Percentiles rank a stretch among this genome's conserved stretches.
These are phyloP conservation scores for Syncephalastrum sp. DNA, from an alignment of 371 early-diverging fungal species.

Conservation along the genomic window DNA sequence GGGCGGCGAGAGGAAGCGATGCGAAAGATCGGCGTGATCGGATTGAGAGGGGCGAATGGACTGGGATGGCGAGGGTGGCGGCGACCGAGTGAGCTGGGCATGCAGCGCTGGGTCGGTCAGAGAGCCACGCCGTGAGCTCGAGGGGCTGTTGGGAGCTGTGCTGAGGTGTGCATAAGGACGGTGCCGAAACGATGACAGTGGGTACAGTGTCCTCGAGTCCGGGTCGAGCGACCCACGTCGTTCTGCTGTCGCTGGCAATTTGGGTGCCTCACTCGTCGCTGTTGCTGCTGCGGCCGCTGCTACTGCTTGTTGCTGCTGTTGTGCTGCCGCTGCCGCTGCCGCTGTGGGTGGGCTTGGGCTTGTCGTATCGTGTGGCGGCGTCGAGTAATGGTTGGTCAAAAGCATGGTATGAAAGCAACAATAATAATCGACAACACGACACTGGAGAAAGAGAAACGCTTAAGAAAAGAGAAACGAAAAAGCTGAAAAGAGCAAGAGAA, in stretches of 20 bases:
- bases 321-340: conserved; percentile 1
- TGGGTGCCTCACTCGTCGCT: not conserved
- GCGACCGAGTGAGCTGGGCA: conserved; percentile 23
- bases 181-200: conserved; percentile 21
- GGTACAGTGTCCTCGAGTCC: conserved; percentile 20
- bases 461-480: no score
- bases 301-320: conserved; percentile 8
- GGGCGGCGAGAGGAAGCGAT: conserved; percentile 14
- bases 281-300: conserved; percentile 5
- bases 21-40: conserved; percentile 21
- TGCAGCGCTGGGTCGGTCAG: conserved; percentile 28
- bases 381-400: no score
- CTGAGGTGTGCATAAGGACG: conserved; percentile 25
- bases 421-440: no score
- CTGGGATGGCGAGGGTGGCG: conserved; percentile 31
- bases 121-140: conserved; percentile 24
- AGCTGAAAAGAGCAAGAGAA: no score
- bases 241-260: conserved; percentile 2
- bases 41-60: conserved; percentile 18
- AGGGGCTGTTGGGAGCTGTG: no score
- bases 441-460: no score
- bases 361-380: not conserved
- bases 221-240: conserved; percentile 22
- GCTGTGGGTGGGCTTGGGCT: conserved; percentile 3
- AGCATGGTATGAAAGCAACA: no score